phyloP scores from a whole-genome alignment of 192 early-diverging fungal genomes.

The Coemansia sp. region DNA sequence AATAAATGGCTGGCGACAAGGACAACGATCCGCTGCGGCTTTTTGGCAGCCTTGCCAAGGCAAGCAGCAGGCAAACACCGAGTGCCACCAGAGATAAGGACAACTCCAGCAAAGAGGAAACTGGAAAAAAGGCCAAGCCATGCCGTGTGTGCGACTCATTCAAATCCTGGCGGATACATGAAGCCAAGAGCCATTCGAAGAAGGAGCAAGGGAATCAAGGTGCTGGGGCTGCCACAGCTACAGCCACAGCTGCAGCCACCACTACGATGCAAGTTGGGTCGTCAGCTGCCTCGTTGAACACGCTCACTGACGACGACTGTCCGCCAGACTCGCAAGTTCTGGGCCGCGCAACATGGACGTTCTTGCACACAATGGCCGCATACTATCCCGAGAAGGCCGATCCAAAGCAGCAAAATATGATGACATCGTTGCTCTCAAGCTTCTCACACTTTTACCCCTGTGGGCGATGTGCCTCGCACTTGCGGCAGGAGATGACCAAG shows the following conservation, averaged over 20 bases:
- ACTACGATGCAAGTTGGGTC: not conserved
- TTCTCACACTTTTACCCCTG: conserved; percentile 94
- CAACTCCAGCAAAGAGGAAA: conserved; percentile 29
- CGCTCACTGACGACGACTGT: conserved; percentile 58
- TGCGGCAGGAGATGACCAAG: conserved; percentile 72
- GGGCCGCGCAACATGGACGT: conserved; percentile 93
- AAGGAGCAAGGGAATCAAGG: conserved; percentile 7
- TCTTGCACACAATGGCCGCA: conserved; percentile 95
- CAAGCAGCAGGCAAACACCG: not conserved
- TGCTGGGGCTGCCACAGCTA: conserved; percentile 10
- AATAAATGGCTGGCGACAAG: conserved; percentile 17
- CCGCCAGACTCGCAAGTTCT: conserved; percentile 82
- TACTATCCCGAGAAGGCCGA: conserved; percentile 89
- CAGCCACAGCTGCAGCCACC: conserved; percentile 20
- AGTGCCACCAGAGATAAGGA: not conserved
- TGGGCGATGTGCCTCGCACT: conserved; percentile 80
- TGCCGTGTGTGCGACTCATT: conserved; percentile 79
- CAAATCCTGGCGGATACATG: conserved; percentile 63
- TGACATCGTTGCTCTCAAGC: conserved; percentile 70
- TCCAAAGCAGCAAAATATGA: conserved; percentile 66
- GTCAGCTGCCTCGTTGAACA: conserved; percentile 22
- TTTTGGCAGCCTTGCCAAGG: conserved; percentile 15
- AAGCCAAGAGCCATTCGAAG: conserved; percentile 54
- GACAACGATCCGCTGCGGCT: conserved; percentile 9
- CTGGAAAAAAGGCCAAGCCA: conserved; percentile 57